Conservation (phyloP, 352 stramenopile species). For the Globisporangium alternatum region DNA sequence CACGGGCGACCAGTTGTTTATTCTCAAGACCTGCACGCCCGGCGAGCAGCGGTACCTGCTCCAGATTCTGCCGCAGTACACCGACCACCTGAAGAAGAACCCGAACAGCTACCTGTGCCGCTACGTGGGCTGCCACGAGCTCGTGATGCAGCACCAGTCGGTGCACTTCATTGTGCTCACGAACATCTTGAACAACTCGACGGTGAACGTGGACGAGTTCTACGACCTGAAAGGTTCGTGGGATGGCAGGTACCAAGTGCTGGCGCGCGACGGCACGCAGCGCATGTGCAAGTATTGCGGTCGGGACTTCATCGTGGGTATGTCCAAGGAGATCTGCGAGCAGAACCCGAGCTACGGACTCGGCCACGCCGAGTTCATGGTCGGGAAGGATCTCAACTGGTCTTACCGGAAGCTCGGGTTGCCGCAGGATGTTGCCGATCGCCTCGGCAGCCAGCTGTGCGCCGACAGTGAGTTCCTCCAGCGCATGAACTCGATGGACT, state of each 20-base stretch:
- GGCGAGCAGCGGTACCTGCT: conserved; percentile 82
- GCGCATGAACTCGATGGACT: conserved; percentile 97
- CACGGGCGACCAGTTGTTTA: conserved; percentile 85
- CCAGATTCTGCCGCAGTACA: conserved; percentile 88
- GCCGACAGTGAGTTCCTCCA: conserved; percentile 92
- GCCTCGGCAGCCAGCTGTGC: conserved; percentile 83
- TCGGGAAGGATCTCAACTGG: conserved; percentile 89
- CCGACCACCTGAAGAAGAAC: conserved; percentile 70
- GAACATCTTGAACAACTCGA: conserved; percentile 87
- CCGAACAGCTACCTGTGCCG: conserved; percentile 87
- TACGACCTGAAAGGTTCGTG: conserved; percentile 91
- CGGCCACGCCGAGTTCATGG: conserved; percentile 74
- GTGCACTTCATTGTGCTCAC: conserved; percentile 88
- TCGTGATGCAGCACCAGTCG: conserved; percentile 84
- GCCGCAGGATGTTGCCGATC: conserved; percentile 59
- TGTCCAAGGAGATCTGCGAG: conserved; percentile 75
- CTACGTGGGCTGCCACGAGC: conserved; percentile 86
- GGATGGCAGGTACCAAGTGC: conserved; percentile 73
- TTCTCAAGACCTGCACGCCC: conserved; percentile 87
- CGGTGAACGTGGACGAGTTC: conserved; percentile 82
- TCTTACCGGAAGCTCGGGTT: conserved; percentile 72
- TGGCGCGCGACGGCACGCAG: conserved; percentile 64
- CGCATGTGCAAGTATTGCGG: conserved; percentile 87
- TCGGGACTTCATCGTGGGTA: conserved; percentile 83
- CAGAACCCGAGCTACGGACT: conserved; percentile 58